phyloP scores from a whole-genome alignment of 768 basidiomycete species.

The Peribolospora baueri region DNA sequence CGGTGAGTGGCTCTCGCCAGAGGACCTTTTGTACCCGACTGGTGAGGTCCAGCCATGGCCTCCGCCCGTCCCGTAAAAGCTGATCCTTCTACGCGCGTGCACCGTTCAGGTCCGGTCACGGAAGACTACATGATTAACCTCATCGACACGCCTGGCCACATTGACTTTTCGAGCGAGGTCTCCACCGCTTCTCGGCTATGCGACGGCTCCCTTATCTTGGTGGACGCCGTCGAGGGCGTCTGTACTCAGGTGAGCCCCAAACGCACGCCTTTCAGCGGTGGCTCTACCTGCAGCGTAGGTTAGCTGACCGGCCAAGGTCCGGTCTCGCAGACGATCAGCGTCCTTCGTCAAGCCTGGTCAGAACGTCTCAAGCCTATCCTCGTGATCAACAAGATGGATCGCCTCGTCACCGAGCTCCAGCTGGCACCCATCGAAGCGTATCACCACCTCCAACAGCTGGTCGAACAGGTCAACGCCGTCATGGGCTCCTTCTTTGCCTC shows the following conservation, averaged over 20 bases:
- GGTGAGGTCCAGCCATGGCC: conserved; percentile 25
- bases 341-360: conserved; percentile 80
- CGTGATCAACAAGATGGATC: conserved; percentile 90
- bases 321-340: conserved; percentile 55
- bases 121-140: conserved; percentile 71
- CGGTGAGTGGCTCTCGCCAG: conserved; percentile 15
- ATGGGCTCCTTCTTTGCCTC: conserved; percentile 91
- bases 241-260: conserved; percentile 62
- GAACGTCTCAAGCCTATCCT: conserved; percentile 72
- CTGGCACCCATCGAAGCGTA: conserved; percentile 77
- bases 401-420: conserved; percentile 77
- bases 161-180: conserved; percentile 93
- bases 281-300: not conserved
- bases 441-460: conserved; percentile 71
- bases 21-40: too few relatives aligned
- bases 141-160: conserved; percentile 97
- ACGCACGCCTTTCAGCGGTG: not conserved
- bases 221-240: conserved; percentile 93
- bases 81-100: conserved; percentile 4
- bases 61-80: too few relatives aligned
- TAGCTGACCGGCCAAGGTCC: conserved; percentile 1
- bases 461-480: conserved; percentile 93
- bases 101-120: conserved; percentile 14
- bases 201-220: conserved; percentile 82
- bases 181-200: conserved; percentile 80